phyloP scores from a whole-genome alignment of 768 basidiomycete species.

The Macrocybe gigantea region DNA sequence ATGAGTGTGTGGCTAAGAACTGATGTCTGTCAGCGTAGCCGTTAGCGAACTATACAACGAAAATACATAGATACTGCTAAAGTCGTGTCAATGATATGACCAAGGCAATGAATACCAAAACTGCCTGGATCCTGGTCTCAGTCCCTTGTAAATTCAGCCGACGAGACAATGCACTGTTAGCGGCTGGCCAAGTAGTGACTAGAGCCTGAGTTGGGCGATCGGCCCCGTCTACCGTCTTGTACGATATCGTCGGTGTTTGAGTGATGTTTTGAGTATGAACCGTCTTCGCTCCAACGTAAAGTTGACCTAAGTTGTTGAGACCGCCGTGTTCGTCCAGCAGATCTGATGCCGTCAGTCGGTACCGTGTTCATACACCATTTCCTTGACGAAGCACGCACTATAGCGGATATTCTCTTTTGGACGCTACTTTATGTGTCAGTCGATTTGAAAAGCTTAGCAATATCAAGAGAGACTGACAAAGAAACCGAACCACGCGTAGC shows the following conservation, averaged over 20 bases:
- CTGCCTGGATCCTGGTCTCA: constrained; percentile 4
- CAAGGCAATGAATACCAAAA: constrained; percentile 8
- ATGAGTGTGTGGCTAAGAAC: too few relatives aligned
- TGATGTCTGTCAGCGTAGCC: too few relatives aligned
- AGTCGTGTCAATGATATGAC: not conserved
- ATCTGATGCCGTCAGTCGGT: constrained; percentile 21
- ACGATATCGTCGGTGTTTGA: constrained; percentile 19
- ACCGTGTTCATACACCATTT: not conserved
- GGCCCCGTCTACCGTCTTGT: constrained; percentile 27
- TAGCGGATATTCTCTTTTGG: constrained; percentile 32
- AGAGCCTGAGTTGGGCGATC: constrained; percentile 29
- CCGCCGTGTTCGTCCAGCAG: constrained; percentile 37
- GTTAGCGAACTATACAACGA: too few relatives aligned
- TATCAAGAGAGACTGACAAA: constrained; percentile 26
- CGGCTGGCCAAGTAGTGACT: constrained; percentile 27
- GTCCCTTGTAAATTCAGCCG: constrained; percentile 8
- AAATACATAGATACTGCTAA: too few relatives aligned
- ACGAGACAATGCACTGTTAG: constrained; percentile 12
- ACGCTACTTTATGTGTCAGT: constrained; percentile 23
- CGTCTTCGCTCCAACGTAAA: constrained; percentile 41
- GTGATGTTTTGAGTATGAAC: constrained; percentile 31
- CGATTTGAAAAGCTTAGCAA: constrained; percentile 1
- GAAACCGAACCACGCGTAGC: constrained; percentile 62
- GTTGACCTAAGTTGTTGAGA: constrained; percentile 37
- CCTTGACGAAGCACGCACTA: constrained; percentile 23